Base-by-base conservation (phyloP, 139 green algal species). In the Haematococcus lacustris region DNA sequence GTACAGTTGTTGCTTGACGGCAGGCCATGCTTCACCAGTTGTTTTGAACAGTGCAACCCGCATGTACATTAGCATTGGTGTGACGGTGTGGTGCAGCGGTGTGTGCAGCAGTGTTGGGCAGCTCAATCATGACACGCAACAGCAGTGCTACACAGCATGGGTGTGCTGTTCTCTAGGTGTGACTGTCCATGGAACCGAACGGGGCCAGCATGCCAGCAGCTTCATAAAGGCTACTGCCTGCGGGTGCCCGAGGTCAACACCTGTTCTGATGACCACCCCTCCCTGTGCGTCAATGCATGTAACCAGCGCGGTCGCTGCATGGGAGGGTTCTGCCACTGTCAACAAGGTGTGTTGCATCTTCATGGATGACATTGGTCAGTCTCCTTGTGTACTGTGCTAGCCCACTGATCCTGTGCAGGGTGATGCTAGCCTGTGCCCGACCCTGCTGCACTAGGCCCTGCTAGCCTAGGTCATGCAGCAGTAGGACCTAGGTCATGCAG, bases 171-270 rank as follows among this genome's bases (percentile, higher is more conserved):
- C 13, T 65, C 38, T 63, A 80, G 74, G 43, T 80, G 74, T 38
- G 74, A 80, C 33, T 80, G 74, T n/a, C 74, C 74, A 9, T 80
- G 74, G 74, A 80, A 80, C 62, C 73, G 73, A 32, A 80, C 74
- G 30, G 74, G 74, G 1, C 47, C 63, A 2, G 23, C 47, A 25
- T 80, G 74, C 38, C 30, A 28, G 3, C 50, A 62, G 38, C 34
- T 30, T 3, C 26, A 62, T 34, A 41, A 70, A 37, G 74, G 74
- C 62, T 75, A 72, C 33, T 80, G 74, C 50, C 38, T 80, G 34
- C 72, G 62, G 35, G 68, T 68, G 34, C 30, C 72, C 23, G 74
- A 71, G 35, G 74, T 73, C 21, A 73, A 80, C 62, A 80, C 74
- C 21, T 80, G 74, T 62, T 66, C 71, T 9, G 68, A 80, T n/a